Base-by-base conservation (phyloP, 805 yeast species). In the Candida ovalis region DNA sequence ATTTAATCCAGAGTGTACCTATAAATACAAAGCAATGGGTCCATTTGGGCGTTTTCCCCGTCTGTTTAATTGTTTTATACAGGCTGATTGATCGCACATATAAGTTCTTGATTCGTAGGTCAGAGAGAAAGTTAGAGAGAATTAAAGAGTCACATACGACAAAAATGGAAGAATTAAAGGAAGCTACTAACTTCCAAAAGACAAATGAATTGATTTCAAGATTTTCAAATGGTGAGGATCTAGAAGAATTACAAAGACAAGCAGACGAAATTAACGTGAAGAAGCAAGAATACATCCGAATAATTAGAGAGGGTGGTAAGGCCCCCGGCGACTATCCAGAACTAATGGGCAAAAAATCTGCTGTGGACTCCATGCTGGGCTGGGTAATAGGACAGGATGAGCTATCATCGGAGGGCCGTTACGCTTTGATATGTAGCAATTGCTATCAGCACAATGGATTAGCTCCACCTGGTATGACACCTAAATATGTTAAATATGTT, bases 391-490 rank as follows among this genome's bases (percentile, higher is more conserved):
- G 90, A 19, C 78, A 77, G 44, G 88, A 82, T 64, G 92, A 86
- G 58, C 65, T 77, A 41, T 71, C 80, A 42, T 74, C 85, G 0
- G 78, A 79, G 40, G 69, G 70, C 49, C 66, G 95, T 40, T 85
- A 74, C 61, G 96, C 96, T 0, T 71, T 88, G 54, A 84, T 88
- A 15, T 88, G 96, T 62, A 53, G 59, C 18, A 67, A 72, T n/a
- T 88, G 96, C 60, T 69, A 64, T 21, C 72, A 72, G 17, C 95
- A 88, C 64, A 88, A 88, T 59, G 96, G 96, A 1, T 72, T 88
- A 40, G 95, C 95, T 0, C 87, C 89, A 3, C 89, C 87, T 1
- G 84, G 85, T 7, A 68, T 75, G 50, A 51, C 61, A 2, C 84
- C 92, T 0, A 58, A 55, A 2, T 58, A 63, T 4, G 80, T 86